Evolutionary conservation across 768 basidiomycete species (phyloP).

Genomic region (Leccinum truebloodii): DNA sequence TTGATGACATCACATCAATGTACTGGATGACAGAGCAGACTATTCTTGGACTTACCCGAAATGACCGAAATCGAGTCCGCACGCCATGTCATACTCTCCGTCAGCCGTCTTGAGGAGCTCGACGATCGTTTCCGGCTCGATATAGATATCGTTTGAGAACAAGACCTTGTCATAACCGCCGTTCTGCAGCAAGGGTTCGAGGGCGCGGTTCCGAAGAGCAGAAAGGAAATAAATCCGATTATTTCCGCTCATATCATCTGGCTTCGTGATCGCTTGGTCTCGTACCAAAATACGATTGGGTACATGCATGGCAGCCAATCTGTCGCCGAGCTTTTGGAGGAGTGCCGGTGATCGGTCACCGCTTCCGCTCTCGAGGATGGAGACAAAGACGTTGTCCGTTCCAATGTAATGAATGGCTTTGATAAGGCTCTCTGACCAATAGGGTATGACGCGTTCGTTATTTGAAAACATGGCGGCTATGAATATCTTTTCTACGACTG

Average conservation of each 20-base stretch:
- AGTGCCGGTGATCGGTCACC: slow-evolving; percentile 11
- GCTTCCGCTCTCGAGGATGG: slow-evolving; percentile 42
- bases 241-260: background rate
- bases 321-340: slow-evolving; percentile 11
- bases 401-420: slow-evolving; percentile 41
- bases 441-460: slow-evolving; percentile 39
- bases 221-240: slow-evolving; percentile 14
- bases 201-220: slow-evolving; percentile 40
- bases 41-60: slow-evolving; percentile 32
- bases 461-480: slow-evolving; percentile 40
- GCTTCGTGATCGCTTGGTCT: slow-evolving; percentile 12
- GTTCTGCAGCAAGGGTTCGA: slow-evolving; percentile 39
- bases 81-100: slow-evolving; percentile 45
- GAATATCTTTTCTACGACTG: slow-evolving; percentile 16
- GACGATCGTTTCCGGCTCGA: slow-evolving; percentile 41
- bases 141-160: slow-evolving; percentile 44
- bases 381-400: slow-evolving; percentile 44
- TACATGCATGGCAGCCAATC: slow-evolving; percentile 14
- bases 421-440: slow-evolving; percentile 39
- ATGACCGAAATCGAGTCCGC: slow-evolving; percentile 40
- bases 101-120: slow-evolving; percentile 40
- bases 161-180: slow-evolving; percentile 42
- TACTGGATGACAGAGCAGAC: background rate
- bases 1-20: slow-evolving; percentile 1
- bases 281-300: slow-evolving; percentile 14